Conservation (phyloP, 78 protist species). For the Dictyostelium firmibasis region DNA sequence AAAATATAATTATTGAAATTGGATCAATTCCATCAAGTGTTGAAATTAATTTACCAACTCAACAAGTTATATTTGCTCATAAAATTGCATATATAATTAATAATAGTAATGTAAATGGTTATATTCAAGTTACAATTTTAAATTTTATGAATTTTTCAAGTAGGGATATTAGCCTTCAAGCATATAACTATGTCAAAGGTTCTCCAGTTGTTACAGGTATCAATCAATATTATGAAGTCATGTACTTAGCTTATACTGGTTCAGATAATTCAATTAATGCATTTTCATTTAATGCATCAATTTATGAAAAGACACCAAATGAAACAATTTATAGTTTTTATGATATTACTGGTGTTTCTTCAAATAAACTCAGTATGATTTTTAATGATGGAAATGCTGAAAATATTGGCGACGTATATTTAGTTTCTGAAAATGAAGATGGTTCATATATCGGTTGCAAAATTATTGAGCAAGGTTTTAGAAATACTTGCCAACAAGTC, state of each 20-base stretch:
- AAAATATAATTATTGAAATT: not conserved
- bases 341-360: not conserved
- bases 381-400: not conserved
- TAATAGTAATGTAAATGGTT: not conserved
- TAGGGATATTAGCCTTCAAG: not conserved
- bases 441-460: not conserved
- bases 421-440: not conserved
- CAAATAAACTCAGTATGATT: not conserved
- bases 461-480: not conserved
- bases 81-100: not conserved
- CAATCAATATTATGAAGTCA: not conserved
- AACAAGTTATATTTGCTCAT: not conserved
- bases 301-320: not conserved
- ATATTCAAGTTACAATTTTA: not conserved
- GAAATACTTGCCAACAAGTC: not conserved
- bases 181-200: not conserved
- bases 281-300: not conserved
- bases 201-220: not conserved
- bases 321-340: not conserved
- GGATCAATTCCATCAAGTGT: not conserved
- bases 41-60: not conserved
- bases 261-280: not conserved
- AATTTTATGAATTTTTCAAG: not conserved
- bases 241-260: not conserved
- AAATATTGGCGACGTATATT: not conserved